These are phyloP conservation scores for Lactarius sanguifluus DNA, from an alignment of 768 basidiomycete genomes.

Conservation along the genomic window DNA sequence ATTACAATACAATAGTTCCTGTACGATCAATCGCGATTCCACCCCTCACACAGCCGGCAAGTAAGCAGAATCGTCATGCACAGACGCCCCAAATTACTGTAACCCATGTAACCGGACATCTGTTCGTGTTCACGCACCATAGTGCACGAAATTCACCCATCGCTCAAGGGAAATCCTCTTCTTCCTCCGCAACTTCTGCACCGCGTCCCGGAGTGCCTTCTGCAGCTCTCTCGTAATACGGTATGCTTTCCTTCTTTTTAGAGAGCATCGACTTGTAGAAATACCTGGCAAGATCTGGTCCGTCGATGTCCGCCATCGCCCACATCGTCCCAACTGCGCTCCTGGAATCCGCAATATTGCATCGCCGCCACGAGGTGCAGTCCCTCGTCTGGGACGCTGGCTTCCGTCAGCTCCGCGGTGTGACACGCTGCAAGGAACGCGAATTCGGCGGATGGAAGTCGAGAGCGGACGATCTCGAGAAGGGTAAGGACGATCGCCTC, in stretches of 20 bases:
- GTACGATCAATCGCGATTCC: background rate
- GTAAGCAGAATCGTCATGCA: too few species aligned
- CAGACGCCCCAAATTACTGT: background rate
- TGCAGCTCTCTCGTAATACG: background rate
- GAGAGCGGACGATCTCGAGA: background rate
- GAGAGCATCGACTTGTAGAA: constrained; percentile 10
- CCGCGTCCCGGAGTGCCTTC: background rate
- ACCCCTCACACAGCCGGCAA: background rate
- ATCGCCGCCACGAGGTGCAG: background rate
- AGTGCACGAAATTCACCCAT: background rate
- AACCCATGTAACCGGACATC: background rate
- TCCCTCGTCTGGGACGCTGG: background rate
- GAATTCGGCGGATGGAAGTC: constrained; percentile 6
- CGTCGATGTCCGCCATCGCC: background rate
- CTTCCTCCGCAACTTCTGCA: constrained; percentile 5
- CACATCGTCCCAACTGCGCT: background rate
- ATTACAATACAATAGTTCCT: background rate
- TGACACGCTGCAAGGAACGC: constrained; percentile 3
- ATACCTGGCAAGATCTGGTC: background rate
- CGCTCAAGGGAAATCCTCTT: background rate
- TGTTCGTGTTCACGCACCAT: background rate
- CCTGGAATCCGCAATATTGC: background rate
- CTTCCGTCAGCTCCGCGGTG: constrained; percentile 11
- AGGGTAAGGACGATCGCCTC: background rate
- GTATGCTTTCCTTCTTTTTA: background rate